These are phyloP conservation scores for Aureobasidium zeae DNA, from an alignment of 2,329 filamentous ascomycete genomes.

Conservation along the genomic window DNA sequence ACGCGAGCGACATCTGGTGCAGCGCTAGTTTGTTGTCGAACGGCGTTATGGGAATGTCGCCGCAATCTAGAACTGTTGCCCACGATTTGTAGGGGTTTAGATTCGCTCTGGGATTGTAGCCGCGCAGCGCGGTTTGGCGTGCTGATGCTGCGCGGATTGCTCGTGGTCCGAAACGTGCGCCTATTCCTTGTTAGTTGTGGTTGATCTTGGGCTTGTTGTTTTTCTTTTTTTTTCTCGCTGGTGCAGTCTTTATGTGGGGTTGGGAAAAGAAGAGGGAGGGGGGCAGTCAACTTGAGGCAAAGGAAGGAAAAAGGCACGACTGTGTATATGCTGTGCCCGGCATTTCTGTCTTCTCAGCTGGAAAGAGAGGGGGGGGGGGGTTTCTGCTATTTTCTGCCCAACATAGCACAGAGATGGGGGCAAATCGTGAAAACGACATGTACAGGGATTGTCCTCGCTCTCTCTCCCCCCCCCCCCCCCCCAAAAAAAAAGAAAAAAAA, in stretches of 20 bases:
- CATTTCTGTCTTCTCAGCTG: no score
- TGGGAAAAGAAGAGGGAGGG: no score
- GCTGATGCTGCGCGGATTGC: constrained; percentile 77
- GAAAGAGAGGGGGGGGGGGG: no score
- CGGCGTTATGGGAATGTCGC: constrained; percentile 78
- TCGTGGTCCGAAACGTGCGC: constrained; percentile 68
- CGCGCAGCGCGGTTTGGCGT: constrained; percentile 62
- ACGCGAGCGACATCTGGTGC: constrained; percentile 74
- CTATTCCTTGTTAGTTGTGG: constrained; percentile 18
- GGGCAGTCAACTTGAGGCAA: no score
- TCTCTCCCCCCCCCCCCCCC: no score
- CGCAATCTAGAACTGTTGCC: constrained; percentile 77
- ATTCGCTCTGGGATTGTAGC: constrained; percentile 71
- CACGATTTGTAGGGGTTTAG: constrained; percentile 77
- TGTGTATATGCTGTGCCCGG: no score
- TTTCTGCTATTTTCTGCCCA: no score
- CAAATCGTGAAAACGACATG: no score
- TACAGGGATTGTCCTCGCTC: no score
- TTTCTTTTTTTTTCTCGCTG: neutral
- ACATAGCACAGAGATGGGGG: no score
- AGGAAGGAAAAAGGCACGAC: no score
- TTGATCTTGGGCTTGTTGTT: neutral
- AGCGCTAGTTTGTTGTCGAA: constrained; percentile 78
- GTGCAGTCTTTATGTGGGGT: neutral
- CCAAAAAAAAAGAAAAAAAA: no score